phyloP scores from a whole-genome alignment of 1,139 yeast species.

The Hemisphaericaspora xylanilytica region DNA sequence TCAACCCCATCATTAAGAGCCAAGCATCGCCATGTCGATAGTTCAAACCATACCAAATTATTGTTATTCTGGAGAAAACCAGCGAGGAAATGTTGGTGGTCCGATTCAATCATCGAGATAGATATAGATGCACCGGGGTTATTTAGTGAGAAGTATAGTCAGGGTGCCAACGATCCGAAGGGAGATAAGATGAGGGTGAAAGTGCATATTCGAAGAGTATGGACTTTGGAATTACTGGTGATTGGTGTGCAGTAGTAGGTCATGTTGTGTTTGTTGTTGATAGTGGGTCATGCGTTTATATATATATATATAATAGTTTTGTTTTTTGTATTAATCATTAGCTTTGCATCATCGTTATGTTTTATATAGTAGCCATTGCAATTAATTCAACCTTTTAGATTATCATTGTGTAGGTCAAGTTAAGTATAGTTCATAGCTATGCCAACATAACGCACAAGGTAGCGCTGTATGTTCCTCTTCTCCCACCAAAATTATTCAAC shows the following conservation, averaged over 20 bases:
- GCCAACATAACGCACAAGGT: too few relatives aligned
- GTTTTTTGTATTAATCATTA: background rate
- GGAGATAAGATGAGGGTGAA: slow-evolving; percentile 32
- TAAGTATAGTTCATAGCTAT: too few relatives aligned
- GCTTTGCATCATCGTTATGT: too few relatives aligned
- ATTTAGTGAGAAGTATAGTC: slow-evolving; percentile 22
- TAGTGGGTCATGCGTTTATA: too few relatives aligned
- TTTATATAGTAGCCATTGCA: too few relatives aligned
- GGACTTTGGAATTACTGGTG: slow-evolving; percentile 77
- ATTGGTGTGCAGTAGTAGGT: slow-evolving; percentile 49
- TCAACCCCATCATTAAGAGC: slow-evolving; percentile 2
- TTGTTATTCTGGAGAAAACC: slow-evolving; percentile 96
- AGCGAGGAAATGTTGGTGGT: slow-evolving; percentile 99
- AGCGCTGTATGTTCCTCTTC: too few relatives aligned
- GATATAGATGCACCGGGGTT: slow-evolving; percentile 32
- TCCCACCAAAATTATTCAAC: too few relatives aligned
- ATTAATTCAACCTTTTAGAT: too few relatives aligned
- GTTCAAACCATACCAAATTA: slow-evolving; percentile 60
- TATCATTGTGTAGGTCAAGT: too few relatives aligned
- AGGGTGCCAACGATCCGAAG: too few relatives aligned
- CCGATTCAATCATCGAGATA: slow-evolving; percentile 59
- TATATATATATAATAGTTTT: background rate
- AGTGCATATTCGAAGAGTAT: slow-evolving; percentile 75
- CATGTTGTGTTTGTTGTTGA: background rate
- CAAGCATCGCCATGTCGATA: slow-evolving; percentile 33